Conservation (phyloP, 371 early-diverging fungal species). For the Mortierella sp. region DNA sequence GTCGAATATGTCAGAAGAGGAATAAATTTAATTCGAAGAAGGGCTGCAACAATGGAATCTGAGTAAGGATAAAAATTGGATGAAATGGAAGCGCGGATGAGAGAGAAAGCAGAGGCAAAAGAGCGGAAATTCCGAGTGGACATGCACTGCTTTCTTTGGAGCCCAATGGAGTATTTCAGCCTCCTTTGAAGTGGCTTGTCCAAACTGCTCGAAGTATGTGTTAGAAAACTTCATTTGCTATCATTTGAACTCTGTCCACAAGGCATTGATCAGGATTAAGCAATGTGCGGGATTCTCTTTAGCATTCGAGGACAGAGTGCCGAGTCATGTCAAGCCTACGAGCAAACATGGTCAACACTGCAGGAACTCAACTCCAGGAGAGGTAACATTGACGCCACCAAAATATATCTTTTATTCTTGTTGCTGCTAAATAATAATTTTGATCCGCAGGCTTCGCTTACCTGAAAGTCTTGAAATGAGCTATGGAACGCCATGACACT, state of each 20-base stretch:
- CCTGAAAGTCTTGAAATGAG: background rate
- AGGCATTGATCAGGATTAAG: background rate
- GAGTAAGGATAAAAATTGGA: background rate
- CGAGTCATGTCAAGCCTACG: constrained; percentile 8
- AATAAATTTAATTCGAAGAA: background rate
- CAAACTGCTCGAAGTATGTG: background rate
- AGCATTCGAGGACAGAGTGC: constrained; percentile 26
- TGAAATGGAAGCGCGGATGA: background rate
- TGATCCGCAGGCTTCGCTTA: constrained; percentile 5
- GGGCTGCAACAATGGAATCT: background rate
- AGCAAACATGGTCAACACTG: constrained; percentile 58
- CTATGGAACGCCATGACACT: background rate
- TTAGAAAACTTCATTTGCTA: background rate
- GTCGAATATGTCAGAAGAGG: background rate
- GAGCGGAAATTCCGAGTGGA: background rate
- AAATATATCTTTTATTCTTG: background rate
- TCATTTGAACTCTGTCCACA: background rate
- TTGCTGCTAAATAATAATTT: background rate
- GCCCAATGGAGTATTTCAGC: constrained; percentile 13
- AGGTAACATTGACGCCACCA: constrained; percentile 54
- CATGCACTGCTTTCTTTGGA: background rate
- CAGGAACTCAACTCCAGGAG: constrained; percentile 62
- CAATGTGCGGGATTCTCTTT: constrained; percentile 55
- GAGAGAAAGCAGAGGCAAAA: background rate
- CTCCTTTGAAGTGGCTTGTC: constrained; percentile 14